phyloP scores from a whole-genome alignment of 805 yeast species.

The Saccharomycopsis selenospora region DNA sequence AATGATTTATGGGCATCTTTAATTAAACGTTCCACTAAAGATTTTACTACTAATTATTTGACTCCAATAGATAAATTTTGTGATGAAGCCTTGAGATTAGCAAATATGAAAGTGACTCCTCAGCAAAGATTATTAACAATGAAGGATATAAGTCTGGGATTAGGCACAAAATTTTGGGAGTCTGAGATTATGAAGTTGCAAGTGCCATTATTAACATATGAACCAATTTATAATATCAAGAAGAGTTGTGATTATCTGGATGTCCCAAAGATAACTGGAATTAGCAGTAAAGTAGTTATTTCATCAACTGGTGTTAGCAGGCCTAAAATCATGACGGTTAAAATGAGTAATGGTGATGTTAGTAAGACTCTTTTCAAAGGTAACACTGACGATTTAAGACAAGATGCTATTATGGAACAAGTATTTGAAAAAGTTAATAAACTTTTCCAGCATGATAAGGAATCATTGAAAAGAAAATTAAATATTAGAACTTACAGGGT shows the following conservation, averaged over 20 bases:
- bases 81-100: conserved; percentile 42
- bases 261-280: conserved; percentile 40
- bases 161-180: conserved; percentile 19
- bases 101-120: conserved; percentile 35
- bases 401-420: conserved; percentile 97
- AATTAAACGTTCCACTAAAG: conserved; percentile 19
- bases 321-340: conserved; percentile 68
- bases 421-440: conserved; percentile 82
- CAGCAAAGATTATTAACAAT: not conserved
- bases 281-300: conserved; percentile 44
- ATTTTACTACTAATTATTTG: conserved; percentile 30
- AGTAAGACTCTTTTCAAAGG: conserved; percentile 68
- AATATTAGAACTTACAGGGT: conserved; percentile 80
- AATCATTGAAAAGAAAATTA: conserved; percentile 49
- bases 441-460: conserved; percentile 48
- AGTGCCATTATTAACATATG: conserved; percentile 64
- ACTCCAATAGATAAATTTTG: conserved; percentile 44
- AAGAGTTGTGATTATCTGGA: conserved; percentile 36
- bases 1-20: conserved; percentile 39
- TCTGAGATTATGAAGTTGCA: conserved; percentile 28
- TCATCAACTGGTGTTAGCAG: conserved; percentile 80
- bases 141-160: conserved; percentile 26
- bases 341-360: conserved; percentile 47
- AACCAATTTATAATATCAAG: conserved; percentile 31
- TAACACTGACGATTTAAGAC: conserved; percentile 86